Evolutionary conservation across 257 asterid genomes (phyloP), one percentile per base, ranked within the genome.

Genomic region (Henckelia pumila): DNA sequence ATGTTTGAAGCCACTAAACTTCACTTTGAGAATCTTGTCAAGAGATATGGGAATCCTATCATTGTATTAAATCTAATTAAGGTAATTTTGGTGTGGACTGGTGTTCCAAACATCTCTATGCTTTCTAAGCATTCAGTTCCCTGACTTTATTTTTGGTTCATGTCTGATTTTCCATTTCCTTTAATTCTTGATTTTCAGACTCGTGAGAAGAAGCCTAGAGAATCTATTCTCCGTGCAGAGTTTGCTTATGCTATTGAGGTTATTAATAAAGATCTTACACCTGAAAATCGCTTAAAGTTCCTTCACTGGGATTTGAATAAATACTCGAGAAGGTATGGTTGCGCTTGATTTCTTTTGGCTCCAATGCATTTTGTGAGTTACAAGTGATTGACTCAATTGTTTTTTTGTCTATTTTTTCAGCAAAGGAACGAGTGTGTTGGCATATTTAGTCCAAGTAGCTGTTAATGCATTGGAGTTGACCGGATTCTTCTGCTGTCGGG

Each of bases 261-360:
- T 64, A 81, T 94, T 59, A 94, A 94, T 78, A 84, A 69, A 79
- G 89, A 84, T 80, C 85, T 88, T 14, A 29, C 85, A 1, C 81
- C 44, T 82, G 89, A 82, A 69, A 76, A 83, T 70, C 96, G 80
- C 70, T 78, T 94, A 88, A 94, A 78, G 81, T 94, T 91, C 80
- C 89, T 91, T 77, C 99, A 91, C 74, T 94, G 97, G 97, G 99
- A 94, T 78, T 79, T 94, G 73, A 91, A 84, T 72, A 88, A 83
- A 76, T 72, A 80, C 82, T 82, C 97, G 28, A 85, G 79, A 87
- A 87, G 79, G 99, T 94, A 80, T 20, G 35, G 30, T 47, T 3
- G 32, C 69, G 56, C 61, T 50, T 33, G 40, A 69, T 47, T 28
- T 28, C 68, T 21, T 56, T 67, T 63, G 22, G 52, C 37, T 49